Evolutionary conservation across 176 grass and related monocot genomes (phyloP), one percentile per base, ranked within the genome.

Genomic region (Thalia dealbata): DNA sequence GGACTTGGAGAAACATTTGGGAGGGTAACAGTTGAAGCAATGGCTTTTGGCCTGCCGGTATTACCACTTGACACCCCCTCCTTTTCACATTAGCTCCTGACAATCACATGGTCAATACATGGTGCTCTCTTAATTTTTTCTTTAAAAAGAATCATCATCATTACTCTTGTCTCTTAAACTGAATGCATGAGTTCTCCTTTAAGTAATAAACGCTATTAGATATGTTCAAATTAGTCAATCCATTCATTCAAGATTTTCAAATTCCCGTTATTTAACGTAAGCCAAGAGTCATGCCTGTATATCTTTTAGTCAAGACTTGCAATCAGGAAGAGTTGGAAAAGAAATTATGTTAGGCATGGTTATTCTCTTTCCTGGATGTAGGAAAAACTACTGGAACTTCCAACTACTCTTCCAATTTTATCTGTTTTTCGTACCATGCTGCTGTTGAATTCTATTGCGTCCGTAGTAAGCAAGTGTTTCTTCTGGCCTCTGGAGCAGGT

Each of bases 11-110:
- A 81, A 78, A 86, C 84, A 78, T 86, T 86, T 86, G 84, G 84
- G 50, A 81, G 84, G 52, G 79, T 86, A 43, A 86, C 80, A 71
- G 78, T 87, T 76, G 84, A 87, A 87, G 84, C 84, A 80, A 87
- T 87, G 84, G 84, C 84, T 76, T 87, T 87, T 72, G 76, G 84
- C 76, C 71, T 87, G 48, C 84, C 76, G 66, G 84, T 87, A 83
- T 64, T 35, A 28, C 21, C n/a, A 35, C 35, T 35, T 18, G 19
- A 68, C 3, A 27, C 10, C 13, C 75, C 58, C 48, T 6, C 75
- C 14, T 71, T 24, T 60, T 54, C 43, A 24, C n/a, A 11, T 26
- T 42, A n/a, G 16, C 16, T 67, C 10, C 21, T 11, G 16, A 42
- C 32, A 10, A 14, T 42, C 32, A 42, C 6, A 56, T 74, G 14